These are phyloP conservation scores for Sedum album DNA, from an alignment of 164 flowering plant species.

Conservation along the genomic window DNA sequence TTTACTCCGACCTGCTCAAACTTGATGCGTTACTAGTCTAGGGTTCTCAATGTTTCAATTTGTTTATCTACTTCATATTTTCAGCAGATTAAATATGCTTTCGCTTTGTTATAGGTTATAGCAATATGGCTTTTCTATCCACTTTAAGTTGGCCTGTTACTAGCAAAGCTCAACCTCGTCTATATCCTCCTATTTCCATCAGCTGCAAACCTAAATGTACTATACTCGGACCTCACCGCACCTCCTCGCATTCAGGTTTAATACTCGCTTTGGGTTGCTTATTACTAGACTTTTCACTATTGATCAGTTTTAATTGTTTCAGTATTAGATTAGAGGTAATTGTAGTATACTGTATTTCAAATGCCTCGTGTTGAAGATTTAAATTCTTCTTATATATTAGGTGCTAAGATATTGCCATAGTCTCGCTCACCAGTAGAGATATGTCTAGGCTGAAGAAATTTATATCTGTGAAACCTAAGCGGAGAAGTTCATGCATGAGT, in stretches of 20 bases:
- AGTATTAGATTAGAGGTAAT: too few species aligned
- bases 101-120: not conserved
- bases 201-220: not conserved
- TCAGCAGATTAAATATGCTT: not conserved
- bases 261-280: too few species aligned
- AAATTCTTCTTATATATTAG: not conserved
- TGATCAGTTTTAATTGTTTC: too few species aligned
- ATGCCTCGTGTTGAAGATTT: not conserved
- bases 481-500: slow-evolving; percentile 6
- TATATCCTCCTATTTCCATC: not conserved
- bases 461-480: slow-evolving; percentile 17
- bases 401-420: slow-evolving; percentile 3
- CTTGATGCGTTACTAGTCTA: too few species aligned
- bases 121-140: not conserved
- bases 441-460: slow-evolving; percentile 16
- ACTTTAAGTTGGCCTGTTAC: not conserved
- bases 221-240: not conserved
- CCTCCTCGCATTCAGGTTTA: not conserved
- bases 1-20: too few species aligned
- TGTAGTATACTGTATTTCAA: not conserved
- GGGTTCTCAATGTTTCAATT: too few species aligned
- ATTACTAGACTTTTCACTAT: too few species aligned
- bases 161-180: not conserved
- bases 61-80: too few species aligned
- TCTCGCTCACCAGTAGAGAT: slow-evolving; percentile 24